Evolutionary conservation across 2,329 filamentous ascomycete species (phyloP), one percentile per base, ranked within the genome.

Genomic region (Aspergillus tanneri): DNA sequence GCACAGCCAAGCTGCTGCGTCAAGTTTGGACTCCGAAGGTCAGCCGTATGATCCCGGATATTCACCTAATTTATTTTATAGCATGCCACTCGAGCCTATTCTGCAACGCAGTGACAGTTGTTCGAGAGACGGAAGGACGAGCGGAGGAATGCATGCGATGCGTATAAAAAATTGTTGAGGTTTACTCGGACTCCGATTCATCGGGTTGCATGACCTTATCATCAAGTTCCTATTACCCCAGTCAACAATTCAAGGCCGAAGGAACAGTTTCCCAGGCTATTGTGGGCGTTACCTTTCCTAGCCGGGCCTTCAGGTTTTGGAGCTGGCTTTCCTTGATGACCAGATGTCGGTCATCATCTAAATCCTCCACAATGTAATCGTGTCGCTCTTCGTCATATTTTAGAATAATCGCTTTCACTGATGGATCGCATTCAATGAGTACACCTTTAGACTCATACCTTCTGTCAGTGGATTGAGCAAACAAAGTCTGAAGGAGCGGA

Each of bases 331-430:
- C 73, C 46, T 75, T 75, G 43, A 76, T 71, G 1, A 76, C 72
- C 2, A 76, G 56, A 32, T 70, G 71, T 8, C 70, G 65, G 44
- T 74, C 70, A 54, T 75, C 73, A 45, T 75, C 73, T 5, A 76
- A 54, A 40, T 76, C 73, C 48, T 76, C 73, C 40, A 76, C 71
- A 27, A 76, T 73, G 49, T 74, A 76, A 55, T 75, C 72, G 48
- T 75, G 72, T 39, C 65, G 58, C 45, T 73, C 70, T 53, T 73
- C 69, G 50, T 76, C 73, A 55, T 75, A 74, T 41, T 74, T 76
- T 22, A 75, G 62, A 46, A 76, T 75, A 56, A 76, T 74, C 34
- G 73, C 71, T 58, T 75, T 75, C 56, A 76, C 73, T 32, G 73
- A 75, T 3, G 73, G 73, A 53, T 76, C 73, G 60, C 73, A 75